A percentile compares a stretch with the other conserved stretches of the same genome.
These are phyloP conservation scores for Stephania japonica DNA, from an alignment of 164 flowering plant species.

Conservation along the genomic window DNA sequence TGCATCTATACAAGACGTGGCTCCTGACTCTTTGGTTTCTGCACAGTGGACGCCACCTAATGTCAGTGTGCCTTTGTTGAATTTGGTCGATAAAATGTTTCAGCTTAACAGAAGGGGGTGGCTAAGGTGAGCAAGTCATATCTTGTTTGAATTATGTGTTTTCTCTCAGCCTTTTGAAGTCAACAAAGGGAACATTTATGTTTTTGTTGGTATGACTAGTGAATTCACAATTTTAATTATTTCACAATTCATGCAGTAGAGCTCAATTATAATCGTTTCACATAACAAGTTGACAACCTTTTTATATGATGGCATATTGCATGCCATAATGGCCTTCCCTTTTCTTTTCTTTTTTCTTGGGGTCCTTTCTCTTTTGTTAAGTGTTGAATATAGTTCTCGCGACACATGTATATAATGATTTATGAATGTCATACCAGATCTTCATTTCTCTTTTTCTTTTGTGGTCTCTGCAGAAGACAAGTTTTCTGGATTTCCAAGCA, in stretches of 20 bases:
- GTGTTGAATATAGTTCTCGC: too few species aligned
- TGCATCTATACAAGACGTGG: not conserved
- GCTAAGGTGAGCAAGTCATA: slow-evolving; percentile 62
- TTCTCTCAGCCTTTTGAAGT: slow-evolving; percentile 3
- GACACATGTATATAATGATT: too few species aligned
- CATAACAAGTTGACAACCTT: too few species aligned
- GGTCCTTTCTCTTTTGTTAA: too few species aligned
- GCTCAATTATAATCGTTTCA: too few species aligned
- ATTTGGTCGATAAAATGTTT: slow-evolving; percentile 87
- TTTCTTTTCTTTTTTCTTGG: not conserved
- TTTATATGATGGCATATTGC: too few species aligned
- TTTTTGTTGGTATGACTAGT: not conserved
- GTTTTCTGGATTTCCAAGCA: slow-evolving; percentile 99
- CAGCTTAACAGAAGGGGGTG: slow-evolving; percentile 98
- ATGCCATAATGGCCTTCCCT: too few species aligned
- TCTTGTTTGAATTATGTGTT: not conserved
- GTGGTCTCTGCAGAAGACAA: slow-evolving; percentile 64
- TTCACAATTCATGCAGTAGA: not conserved
- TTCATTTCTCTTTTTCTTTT: slow-evolving; percentile 2
- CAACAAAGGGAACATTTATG: not conserved
- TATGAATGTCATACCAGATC: too few species aligned
- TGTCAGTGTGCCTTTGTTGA: slow-evolving; percentile 82
- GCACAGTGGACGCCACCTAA: slow-evolving; percentile 97
- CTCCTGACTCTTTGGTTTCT: slow-evolving; percentile 9
- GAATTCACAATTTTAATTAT: not conserved